Percentiles rank a stretch among this genome's conserved stretches.
Evolutionary conservation across 805 yeast genomes (phyloP).

Genomic region (Yamadazyma paraphyllophila): DNA sequence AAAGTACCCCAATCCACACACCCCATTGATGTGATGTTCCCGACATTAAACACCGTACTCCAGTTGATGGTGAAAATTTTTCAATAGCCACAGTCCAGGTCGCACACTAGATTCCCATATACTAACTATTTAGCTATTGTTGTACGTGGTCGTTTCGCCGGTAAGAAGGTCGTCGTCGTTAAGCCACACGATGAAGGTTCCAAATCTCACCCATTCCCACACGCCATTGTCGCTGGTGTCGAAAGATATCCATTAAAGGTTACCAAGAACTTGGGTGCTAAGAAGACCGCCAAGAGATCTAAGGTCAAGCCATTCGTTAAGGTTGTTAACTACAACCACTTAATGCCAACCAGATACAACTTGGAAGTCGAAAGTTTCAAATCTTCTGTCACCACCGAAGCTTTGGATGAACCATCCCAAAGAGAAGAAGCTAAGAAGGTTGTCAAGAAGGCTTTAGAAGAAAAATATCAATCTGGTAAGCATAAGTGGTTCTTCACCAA

Average conservation of each 20-base stretch:
- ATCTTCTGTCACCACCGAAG: slow-evolving; percentile 85
- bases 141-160: slow-evolving; percentile 99
- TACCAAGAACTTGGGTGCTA: slow-evolving; percentile 90
- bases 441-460: slow-evolving; percentile 98
- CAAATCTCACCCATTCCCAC: slow-evolving; percentile 98
- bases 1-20: too few species aligned
- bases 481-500: slow-evolving; percentile 99
- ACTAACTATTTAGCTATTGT: slow-evolving; percentile 79
- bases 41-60: too few species aligned
- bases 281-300: slow-evolving; percentile 96
- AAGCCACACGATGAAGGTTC: slow-evolving; percentile 99
- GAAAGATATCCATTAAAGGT: slow-evolving; percentile 98
- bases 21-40: too few species aligned
- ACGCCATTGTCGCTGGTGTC: slow-evolving; percentile 98
- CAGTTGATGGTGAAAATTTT: too few species aligned
- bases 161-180: slow-evolving; percentile 99
- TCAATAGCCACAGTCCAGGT: too few species aligned
- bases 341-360: slow-evolving; percentile 99
- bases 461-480: slow-evolving; percentile 99
- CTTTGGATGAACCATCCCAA: slow-evolving; percentile 96
- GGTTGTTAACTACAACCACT: slow-evolving; percentile 99
- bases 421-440: slow-evolving; percentile 98
- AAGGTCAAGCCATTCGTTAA: slow-evolving; percentile 99
- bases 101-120: slow-evolving; percentile 4
- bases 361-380: slow-evolving; percentile 96